These are phyloP conservation scores for Cubamyces lactineus DNA, from an alignment of 768 basidiomycete genomes.

Conservation along the genomic window DNA sequence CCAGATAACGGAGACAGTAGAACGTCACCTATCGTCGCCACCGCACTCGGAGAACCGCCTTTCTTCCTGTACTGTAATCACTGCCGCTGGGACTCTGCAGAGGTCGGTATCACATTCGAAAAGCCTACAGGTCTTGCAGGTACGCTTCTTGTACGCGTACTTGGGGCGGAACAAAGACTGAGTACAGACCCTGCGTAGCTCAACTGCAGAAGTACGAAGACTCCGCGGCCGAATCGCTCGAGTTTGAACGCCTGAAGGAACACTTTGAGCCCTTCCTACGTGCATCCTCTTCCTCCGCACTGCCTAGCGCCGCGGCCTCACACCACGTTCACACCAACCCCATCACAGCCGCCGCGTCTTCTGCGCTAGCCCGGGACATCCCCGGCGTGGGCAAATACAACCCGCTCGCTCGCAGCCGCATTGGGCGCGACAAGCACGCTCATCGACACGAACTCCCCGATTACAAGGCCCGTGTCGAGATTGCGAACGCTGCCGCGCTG, in stretches of 20 bases:
- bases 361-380: constrained; percentile 87
- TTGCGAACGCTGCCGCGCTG: constrained; percentile 53
- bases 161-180: background rate
- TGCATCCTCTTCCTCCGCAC: constrained; percentile 72
- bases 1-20: constrained; percentile 63
- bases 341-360: constrained; percentile 86
- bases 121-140: constrained; percentile 96
- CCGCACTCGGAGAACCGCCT: constrained; percentile 77
- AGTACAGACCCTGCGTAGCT: constrained; percentile 47
- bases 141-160: constrained; percentile 40
- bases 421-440: constrained; percentile 60
- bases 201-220: constrained; percentile 93
- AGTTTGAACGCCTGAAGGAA: constrained; percentile 94
- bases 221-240: constrained; percentile 78
- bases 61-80: constrained; percentile 91
- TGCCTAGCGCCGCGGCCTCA: constrained; percentile 58
- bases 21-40: constrained; percentile 51
- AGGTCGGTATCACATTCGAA: constrained; percentile 91
- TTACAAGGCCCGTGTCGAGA: constrained; percentile 74
- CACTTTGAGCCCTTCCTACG: constrained; percentile 96
- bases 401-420: constrained; percentile 53
- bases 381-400: constrained; percentile 82
- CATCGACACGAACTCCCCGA: constrained; percentile 80
- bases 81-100: constrained; percentile 94
- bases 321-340: constrained; percentile 78